phyloP scores from a whole-genome alignment of 495 filamentous ascomycete genomes.

The Neurospora hispaniola region DNA sequence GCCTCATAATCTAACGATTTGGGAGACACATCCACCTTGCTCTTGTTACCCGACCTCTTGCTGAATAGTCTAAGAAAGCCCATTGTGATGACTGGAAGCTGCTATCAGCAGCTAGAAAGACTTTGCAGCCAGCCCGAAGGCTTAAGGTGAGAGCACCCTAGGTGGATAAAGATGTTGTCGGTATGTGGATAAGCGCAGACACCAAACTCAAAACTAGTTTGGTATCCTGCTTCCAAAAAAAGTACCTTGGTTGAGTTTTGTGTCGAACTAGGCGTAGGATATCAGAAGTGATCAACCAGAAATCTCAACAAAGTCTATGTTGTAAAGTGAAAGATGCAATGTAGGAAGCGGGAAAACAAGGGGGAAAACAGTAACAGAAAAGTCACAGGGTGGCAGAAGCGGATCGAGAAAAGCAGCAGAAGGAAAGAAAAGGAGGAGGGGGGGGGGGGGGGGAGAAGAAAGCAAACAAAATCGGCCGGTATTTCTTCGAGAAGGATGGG shows the following conservation, averaged over 20 bases:
- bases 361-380: not conserved
- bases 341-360: not conserved
- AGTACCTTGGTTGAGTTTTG: not conserved
- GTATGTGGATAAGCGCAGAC: not conserved
- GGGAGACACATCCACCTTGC: slow-evolving; percentile 11
- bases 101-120: slow-evolving; percentile 13
- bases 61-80: slow-evolving; percentile 33
- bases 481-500: not conserved
- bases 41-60: slow-evolving; percentile 18
- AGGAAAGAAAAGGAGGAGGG: not conserved
- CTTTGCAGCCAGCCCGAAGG: not conserved
- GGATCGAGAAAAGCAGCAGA: not conserved
- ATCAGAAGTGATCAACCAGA: not conserved
- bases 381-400: not conserved
- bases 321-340: not conserved
- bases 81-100: slow-evolving; percentile 21
- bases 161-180: not conserved
- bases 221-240: not conserved
- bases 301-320: not conserved
- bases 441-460: not conserved
- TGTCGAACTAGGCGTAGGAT: not conserved
- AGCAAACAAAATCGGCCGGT: not conserved
- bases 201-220: not conserved
- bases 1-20: slow-evolving; percentile 23
- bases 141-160: not conserved